These are phyloP conservation scores for Dichotomopilus funicola DNA, from an alignment of 2,329 filamentous ascomycete genomes.

Conservation along the genomic window DNA sequence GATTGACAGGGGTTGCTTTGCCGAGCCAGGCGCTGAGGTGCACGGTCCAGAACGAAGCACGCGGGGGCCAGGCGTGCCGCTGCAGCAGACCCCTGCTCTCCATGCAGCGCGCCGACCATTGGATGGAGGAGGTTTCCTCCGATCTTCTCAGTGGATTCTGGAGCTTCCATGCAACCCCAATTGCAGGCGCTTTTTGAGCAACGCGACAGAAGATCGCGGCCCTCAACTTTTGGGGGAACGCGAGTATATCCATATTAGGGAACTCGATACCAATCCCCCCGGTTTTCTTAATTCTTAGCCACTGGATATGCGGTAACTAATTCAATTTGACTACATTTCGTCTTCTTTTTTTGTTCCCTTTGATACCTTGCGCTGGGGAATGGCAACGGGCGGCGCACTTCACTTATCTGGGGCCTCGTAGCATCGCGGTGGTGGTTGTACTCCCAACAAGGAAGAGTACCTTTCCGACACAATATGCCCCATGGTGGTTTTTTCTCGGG, in stretches of 20 bases:
- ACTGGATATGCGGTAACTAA: not conserved
- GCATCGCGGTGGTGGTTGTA: slow-evolving; percentile 1
- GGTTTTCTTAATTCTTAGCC: too few species aligned
- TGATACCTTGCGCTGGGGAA: slow-evolving; percentile 6
- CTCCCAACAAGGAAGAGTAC: not conserved
- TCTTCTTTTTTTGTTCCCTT: not conserved
- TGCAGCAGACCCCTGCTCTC: not conserved
- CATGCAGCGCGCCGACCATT: not conserved
- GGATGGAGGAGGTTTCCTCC: not conserved
- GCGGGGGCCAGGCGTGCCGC: not conserved
- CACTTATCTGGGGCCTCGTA: slow-evolving; percentile 10
- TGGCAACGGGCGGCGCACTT: slow-evolving; percentile 12
- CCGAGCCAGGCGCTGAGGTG: not conserved
- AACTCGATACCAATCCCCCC: too few species aligned
- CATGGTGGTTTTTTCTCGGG: slow-evolving; percentile 3
- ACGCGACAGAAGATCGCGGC: too few species aligned
- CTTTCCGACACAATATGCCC: slow-evolving; percentile 7
- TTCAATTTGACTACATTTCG: too few species aligned
- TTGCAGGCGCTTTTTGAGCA: not conserved
- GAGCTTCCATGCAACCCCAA: too few species aligned
- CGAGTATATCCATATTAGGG: too few species aligned
- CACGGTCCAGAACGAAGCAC: not conserved
- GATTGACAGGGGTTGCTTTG: slow-evolving; percentile 4
- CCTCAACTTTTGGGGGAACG: too few species aligned
- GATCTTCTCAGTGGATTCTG: not conserved